Evolutionary conservation across 257 asterid genomes (phyloP), one percentile per base, ranked within the genome.

Genomic region (Petunia secreta): DNA sequence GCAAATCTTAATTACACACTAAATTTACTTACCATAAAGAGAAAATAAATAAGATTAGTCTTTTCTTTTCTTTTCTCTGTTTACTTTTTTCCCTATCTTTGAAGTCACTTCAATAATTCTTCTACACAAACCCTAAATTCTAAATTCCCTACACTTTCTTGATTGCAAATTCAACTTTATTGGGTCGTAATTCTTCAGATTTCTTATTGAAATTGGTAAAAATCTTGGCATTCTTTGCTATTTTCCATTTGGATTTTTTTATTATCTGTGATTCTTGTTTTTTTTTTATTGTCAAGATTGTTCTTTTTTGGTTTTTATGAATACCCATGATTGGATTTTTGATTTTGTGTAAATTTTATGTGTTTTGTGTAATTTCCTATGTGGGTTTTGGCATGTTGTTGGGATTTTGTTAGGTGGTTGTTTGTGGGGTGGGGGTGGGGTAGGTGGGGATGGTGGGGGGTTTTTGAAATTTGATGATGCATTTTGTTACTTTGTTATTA

Each of bases 91-190:
- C 16, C 50, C 4, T 13, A 2, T 10, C 25, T 38, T 71, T 34
- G 60, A 48, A 48, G 43, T 48, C 59, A 71, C 4, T 10, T 34
- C 77, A 34, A 71, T 71, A 34, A 71, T 34, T 71, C 77, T 71
- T 71, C 60, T 48, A n/a, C 77, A 11, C 77, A 71, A 50, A 48
- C 77, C 77, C 62, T 71, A 71, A 71, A 48, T 71, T 71, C 44
- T 34, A n/a, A n/a, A n/a, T n/a, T n/a, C n/a, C n/a, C 3, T 34
- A 48, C 60, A 71, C 39, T 44, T 15, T 3, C 1, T 48, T 71
- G 11, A 71, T 71, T 71, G 34, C 60, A n/a, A 71, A 48, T 71
- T 48, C 34, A 48, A 71, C 44, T 48, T 16, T 71, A 11, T 48
- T n/a, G 14, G 44, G 60, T 48, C 34, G 3, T 5, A 25, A 69